Evolutionary conservation across 192 early-diverging fungal species (phyloP).

Genomic region (Coemansia sp.): DNA sequence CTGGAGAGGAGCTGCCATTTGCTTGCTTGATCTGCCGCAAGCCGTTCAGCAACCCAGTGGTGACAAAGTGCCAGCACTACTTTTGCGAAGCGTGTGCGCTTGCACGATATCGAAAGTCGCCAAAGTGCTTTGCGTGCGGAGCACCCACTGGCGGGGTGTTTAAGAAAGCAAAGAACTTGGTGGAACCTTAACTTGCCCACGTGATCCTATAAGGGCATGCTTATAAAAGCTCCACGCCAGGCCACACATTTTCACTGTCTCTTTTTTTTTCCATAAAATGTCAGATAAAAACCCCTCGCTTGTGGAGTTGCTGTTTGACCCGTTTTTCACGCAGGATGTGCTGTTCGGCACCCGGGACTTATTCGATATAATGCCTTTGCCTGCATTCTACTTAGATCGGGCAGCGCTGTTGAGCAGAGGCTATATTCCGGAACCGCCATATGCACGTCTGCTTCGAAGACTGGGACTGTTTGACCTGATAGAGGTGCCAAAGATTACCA

Average conservation of each 20-base stretch:
- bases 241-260: background rate
- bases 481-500: slow-evolving; percentile 6
- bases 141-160: slow-evolving; percentile 81
- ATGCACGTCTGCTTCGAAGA: slow-evolving; percentile 31
- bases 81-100: slow-evolving; percentile 96
- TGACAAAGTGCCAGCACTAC: slow-evolving; percentile 91
- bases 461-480: slow-evolving; percentile 42
- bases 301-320: slow-evolving; percentile 2
- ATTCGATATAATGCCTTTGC: slow-evolving; percentile 9
- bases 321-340: background rate
- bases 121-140: slow-evolving; percentile 91
- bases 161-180: slow-evolving; percentile 62
- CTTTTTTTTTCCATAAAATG: slow-evolving; percentile 1
- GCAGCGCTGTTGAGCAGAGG: background rate
- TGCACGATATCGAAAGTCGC: slow-evolving; percentile 72
- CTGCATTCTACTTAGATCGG: background rate
- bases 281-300: background rate
- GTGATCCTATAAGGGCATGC: slow-evolving; percentile 3
- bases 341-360: background rate
- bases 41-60: slow-evolving; percentile 83
- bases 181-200: background rate
- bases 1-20: slow-evolving; percentile 84
- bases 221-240: background rate
- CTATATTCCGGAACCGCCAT: slow-evolving; percentile 27
- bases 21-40: slow-evolving; percentile 92